Evolutionary conservation across 1,139 yeast species (phyloP).

Genomic region (Kodamaea plutei): DNA sequence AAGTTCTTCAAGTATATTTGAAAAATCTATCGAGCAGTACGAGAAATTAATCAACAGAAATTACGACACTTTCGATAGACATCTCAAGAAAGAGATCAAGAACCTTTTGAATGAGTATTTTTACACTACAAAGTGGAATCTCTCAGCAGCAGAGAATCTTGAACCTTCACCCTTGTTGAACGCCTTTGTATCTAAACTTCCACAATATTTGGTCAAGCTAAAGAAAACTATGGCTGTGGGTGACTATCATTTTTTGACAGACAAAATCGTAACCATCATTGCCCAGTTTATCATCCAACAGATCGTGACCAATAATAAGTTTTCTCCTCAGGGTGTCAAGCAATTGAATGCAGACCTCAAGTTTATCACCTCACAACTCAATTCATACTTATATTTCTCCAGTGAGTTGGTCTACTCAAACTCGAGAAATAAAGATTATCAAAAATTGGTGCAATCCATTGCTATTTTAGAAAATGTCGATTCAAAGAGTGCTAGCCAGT

Average conservation of each 20-base stretch:
- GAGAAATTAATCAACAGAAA: conserved; percentile 35
- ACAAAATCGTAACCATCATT: conserved; percentile 42
- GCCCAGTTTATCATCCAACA: conserved; percentile 52
- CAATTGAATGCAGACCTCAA: conserved; percentile 56
- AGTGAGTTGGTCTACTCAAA: conserved; percentile 18
- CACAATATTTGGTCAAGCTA: conserved; percentile 33
- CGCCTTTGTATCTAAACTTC: conserved; percentile 30
- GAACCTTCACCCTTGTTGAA: conserved; percentile 34
- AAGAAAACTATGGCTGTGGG: conserved; percentile 25
- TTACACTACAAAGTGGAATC: conserved; percentile 36
- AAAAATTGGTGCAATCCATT: conserved; percentile 33
- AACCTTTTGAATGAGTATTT: conserved; percentile 50
- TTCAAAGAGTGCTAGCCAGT: conserved; percentile 16
- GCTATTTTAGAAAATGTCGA: conserved; percentile 35
- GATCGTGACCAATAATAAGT: conserved; percentile 60
- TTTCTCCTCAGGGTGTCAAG: conserved; percentile 50
- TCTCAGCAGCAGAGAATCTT: conserved; percentile 14
- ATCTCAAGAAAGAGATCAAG: conserved; percentile 50
- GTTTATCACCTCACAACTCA: conserved; percentile 39
- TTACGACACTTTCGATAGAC: conserved; percentile 35
- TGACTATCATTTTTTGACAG: conserved; percentile 28
- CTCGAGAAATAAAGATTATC: conserved; percentile 25
- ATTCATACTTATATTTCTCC: conserved; percentile 17
- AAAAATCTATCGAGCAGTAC: conserved; percentile 47
- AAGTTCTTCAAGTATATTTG: conserved; percentile 47